These are phyloP conservation scores for Phaffomyces antillensis DNA, from an alignment of 805 yeast genomes.

Conservation along the genomic window DNA sequence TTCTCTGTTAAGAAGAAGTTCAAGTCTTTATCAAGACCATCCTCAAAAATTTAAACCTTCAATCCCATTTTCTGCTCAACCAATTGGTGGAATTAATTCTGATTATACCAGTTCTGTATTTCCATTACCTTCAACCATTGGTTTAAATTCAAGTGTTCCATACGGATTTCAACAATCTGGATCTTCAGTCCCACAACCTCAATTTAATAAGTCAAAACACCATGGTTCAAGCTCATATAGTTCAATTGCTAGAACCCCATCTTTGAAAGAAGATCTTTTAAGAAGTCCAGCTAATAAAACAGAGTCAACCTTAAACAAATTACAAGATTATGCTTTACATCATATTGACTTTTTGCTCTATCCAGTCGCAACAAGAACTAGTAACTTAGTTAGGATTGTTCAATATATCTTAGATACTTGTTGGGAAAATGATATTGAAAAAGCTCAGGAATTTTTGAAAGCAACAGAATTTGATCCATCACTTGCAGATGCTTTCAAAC, in stretches of 20 bases:
- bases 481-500: constrained; percentile 8
- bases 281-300: constrained; percentile 3
- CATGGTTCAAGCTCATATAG: neutral
- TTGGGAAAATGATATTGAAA: constrained; percentile 26
- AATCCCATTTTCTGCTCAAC: neutral
- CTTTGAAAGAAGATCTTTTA: neutral
- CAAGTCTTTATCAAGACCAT: constrained; percentile 1
- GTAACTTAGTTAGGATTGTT: constrained; percentile 25
- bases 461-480: constrained; percentile 11
- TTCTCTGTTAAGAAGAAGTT: constrained; percentile 1
- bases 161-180: neutral
- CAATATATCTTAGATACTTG: constrained; percentile 30
- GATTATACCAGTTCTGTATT: neutral
- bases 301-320: constrained; percentile 8
- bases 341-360: constrained; percentile 27
- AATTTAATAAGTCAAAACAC: neutral
- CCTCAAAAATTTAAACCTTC: neutral
- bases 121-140: neutral
- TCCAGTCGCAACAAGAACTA: constrained; percentile 27
- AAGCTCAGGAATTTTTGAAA: constrained; percentile 8
- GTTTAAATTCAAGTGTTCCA: neutral
- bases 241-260: too few relatives aligned
- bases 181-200: neutral
- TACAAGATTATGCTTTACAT: constrained; percentile 25
- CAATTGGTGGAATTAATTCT: neutral